Evolutionary conservation across 805 yeast species (phyloP).

Genomic region (Vanderwaltozyma yarrowii): DNA sequence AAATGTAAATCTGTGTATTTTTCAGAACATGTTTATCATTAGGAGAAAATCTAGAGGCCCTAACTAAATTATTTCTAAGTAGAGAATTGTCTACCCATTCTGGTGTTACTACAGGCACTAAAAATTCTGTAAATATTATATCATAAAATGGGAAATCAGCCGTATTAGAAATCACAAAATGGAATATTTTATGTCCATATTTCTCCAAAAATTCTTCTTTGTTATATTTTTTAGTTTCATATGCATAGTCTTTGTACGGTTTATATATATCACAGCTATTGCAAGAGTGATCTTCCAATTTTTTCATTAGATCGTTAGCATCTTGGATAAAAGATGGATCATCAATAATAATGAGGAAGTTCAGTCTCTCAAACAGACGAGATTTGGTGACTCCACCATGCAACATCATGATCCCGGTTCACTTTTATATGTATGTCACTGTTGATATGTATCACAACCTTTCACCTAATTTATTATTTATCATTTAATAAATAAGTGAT

Average conservation of each 20-base stretch:
- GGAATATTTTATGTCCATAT: conserved; percentile 3
- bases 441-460: no score
- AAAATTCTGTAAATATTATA: conserved; percentile 19
- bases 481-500: no score
- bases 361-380: background rate
- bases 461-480: no score
- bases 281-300: conserved; percentile 1
- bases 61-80: conserved; percentile 12
- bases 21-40: conserved; percentile 58
- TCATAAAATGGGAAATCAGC: conserved; percentile 21
- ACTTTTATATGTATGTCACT: no score
- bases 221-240: background rate
- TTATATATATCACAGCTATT: conserved; percentile 1
- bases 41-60: conserved; percentile 45
- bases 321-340: background rate
- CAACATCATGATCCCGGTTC: no score
- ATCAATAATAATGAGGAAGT: conserved; percentile 1
- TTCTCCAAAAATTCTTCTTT: background rate
- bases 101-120: conserved; percentile 24
- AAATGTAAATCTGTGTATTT: conserved; percentile 49
- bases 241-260: background rate
- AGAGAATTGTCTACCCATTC: conserved; percentile 21
- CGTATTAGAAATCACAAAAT: conserved; percentile 19
- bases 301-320: background rate
- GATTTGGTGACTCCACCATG: background rate